Evolutionary conservation across 305 asterid genomes (phyloP), one percentile per base, ranked within the genome.

Genomic region (Fraxinus albicans): DNA sequence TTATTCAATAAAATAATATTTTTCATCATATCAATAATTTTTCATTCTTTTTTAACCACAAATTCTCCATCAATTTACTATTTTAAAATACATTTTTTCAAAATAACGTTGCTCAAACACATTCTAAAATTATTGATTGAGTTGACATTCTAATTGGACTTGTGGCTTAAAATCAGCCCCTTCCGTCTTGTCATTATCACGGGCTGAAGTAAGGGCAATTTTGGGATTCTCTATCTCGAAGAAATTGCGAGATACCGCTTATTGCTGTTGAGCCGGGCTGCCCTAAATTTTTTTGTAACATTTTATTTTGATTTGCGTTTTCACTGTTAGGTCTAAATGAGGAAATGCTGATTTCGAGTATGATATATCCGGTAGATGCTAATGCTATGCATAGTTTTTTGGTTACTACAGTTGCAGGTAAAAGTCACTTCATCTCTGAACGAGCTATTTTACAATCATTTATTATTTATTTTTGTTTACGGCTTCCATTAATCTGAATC

Each of bases 341-440:
- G 82, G 80, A 82, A 85, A 79, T 82, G 87, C 78, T 78, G 87
- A 80, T 86, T 63, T 72, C 83, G 65, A 63, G 69, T n/a, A 38
- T 83, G 87, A 76, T 63, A 27, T 17, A 21, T 25, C 76, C 40
- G 23, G 44, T 34, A 47, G 47, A 33, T 69, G 74, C 79, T 35
- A 82, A 60, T 23, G 60, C 83, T 81, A 84, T 84, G 89, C 83
- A 81, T 79, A 86, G 81, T 27, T 76, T 86, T 27, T 50, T 91
- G 38, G 86, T 89, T 82, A 82, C 88, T 34, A 81, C 83, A 55
- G 75, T 89, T 79, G 83, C 93, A 84, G 95, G 98, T 92, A 85
- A 81, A 55, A 42, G 29, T 55, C 40, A 8, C 13, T 31, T 15
- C 35, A 50, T 44, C 82, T 67, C 34, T 21, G 34, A 12, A 21